Percentiles rank a stretch among this genome's conserved stretches.
Conservation (phyloP, 768 basidiomycete species). For the Leccinum boreale region DNA sequence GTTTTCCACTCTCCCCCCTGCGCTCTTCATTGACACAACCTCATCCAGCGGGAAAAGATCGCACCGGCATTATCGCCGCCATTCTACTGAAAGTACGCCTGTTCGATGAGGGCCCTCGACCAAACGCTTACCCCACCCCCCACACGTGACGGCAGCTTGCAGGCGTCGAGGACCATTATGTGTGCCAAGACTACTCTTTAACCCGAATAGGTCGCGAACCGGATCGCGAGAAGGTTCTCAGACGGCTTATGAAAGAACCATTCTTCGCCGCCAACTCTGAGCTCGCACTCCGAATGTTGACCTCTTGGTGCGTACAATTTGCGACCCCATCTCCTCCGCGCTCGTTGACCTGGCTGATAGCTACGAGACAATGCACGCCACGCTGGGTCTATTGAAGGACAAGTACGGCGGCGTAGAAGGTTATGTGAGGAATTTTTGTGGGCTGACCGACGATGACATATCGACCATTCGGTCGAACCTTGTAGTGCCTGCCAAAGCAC, state of each 20-base stretch:
- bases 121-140: not conserved
- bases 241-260: slow-evolving; percentile 65
- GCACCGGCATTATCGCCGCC: slow-evolving; percentile 75
- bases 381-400: slow-evolving; percentile 55
- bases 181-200: slow-evolving; percentile 73
- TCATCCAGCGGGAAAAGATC: slow-evolving; percentile 68
- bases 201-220: slow-evolving; percentile 81
- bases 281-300: slow-evolving; percentile 80
- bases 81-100: slow-evolving; percentile 60
- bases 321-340: not conserved
- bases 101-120: not conserved
- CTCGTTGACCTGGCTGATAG: slow-evolving; percentile 34
- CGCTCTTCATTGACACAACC: not conserved
- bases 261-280: slow-evolving; percentile 69
- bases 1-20: not conserved
- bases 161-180: slow-evolving; percentile 60
- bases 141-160: slow-evolving; percentile 48
- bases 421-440: slow-evolving; percentile 56
- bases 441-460: slow-evolving; percentile 63
- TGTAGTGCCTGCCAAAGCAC: slow-evolving; percentile 33
- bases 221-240: slow-evolving; percentile 65
- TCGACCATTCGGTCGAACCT: slow-evolving; percentile 56
- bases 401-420: slow-evolving; percentile 67
- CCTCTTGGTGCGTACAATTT: slow-evolving; percentile 53
- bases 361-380: slow-evolving; percentile 73